Base-by-base conservation (phyloP, 192 early-diverging fungal species). In the Coemansia sp. region DNA sequence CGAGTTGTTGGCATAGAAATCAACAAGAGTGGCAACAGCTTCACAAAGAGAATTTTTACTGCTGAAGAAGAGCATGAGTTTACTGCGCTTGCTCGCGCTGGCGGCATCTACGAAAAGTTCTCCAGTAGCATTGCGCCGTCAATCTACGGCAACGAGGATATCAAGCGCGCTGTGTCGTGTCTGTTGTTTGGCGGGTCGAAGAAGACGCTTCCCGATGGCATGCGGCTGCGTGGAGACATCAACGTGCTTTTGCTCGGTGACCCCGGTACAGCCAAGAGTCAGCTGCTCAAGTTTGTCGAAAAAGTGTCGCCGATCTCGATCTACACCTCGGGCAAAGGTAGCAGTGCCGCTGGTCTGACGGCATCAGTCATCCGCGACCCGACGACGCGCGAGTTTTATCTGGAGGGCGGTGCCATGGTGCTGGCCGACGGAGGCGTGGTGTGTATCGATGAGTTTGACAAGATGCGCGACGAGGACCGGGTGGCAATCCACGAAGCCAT, bases 381-480 rank as follows among this genome's bases (percentile, higher is more conserved):
- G 11, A 80, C 87, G 54, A 89, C 93, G 57, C 86, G 97, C 32
- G 97, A 98, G 72, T 99, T 99, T 75, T 92, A 93, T 65, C 83
- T 99, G 42, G 97, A 99, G 82, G 97, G 93, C 60, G 97, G 97
- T 34, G 97, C 97, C 1, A 98, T 99, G 96, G 96, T 99, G 22
- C 85, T 99, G 64, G 95, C 95, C 4, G 96, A 98, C 77, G 95
- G 96, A 54, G 97, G 96, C 72, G 96, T 98, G 50, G 96, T 99
- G 40, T 99, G 97, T 84, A 99, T 99, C 74, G 97, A 99, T 84
- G 97, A 99, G 85, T 99, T 99, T 77, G 97, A 99, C 82, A 99
- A 99, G 85, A 99, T 99, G 97, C 87, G 96, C 65, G 96, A 98
- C 50, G 96, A 98, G 82, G 97, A 99, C 80, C 89, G 96, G 51